These are phyloP conservation scores for Eragrostis curvula DNA, from an alignment of 176 grass and related monocot genomes.

Conservation along the genomic window DNA sequence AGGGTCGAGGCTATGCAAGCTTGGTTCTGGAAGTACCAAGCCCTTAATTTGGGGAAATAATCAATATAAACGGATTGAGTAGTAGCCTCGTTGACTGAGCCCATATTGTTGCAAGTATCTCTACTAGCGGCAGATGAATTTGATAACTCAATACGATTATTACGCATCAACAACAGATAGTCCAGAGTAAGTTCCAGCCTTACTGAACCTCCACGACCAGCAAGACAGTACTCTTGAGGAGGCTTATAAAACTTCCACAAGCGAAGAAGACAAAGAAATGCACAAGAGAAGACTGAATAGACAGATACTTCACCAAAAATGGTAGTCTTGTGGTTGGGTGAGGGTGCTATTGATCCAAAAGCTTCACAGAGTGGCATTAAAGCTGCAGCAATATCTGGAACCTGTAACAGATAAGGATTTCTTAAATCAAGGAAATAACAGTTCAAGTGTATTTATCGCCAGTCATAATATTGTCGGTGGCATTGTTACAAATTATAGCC, in stretches of 20 bases:
- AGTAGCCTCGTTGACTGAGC: slow-evolving; percentile 47
- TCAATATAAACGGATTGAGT: slow-evolving; percentile 81
- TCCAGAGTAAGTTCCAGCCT: slow-evolving; percentile 83
- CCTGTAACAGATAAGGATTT: slow-evolving; percentile 49
- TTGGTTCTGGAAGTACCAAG: slow-evolving; percentile 99
- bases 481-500: slow-evolving; percentile 18
- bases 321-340: slow-evolving; percentile 66
- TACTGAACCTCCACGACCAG: slow-evolving; percentile 82
- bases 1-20: slow-evolving; percentile 96
- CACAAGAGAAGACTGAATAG: slow-evolving; percentile 93
- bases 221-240: slow-evolving; percentile 73
- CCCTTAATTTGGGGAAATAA: slow-evolving; percentile 89
- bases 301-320: slow-evolving; percentile 73
- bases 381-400: slow-evolving; percentile 86
- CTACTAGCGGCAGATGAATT: slow-evolving; percentile 56
- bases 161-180: slow-evolving; percentile 88
- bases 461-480: background rate
- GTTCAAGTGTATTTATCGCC: background rate
- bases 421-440: slow-evolving; percentile 38
- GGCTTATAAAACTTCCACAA: slow-evolving; percentile 96
- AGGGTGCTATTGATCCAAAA: slow-evolving; percentile 86
- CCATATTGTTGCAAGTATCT: slow-evolving; percentile 42
- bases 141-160: slow-evolving; percentile 59
- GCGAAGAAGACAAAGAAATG: slow-evolving; percentile 96
- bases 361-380: slow-evolving; percentile 98